phyloP scores from a whole-genome alignment of 148 eudicot species.

The Dianthus caryophyllus region DNA sequence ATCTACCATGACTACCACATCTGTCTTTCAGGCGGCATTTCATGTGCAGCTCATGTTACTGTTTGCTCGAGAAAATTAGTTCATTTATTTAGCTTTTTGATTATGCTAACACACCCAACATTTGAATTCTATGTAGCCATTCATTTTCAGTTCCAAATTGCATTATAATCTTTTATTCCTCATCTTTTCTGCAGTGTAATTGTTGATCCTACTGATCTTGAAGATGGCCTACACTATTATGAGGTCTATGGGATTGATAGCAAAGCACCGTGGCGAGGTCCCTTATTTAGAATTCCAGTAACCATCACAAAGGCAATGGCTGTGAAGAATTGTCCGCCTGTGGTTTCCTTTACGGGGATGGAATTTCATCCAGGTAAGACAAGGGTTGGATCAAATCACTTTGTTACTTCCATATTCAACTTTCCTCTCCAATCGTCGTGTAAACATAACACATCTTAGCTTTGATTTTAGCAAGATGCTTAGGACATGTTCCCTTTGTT shows the following conservation, averaged over 20 bases:
- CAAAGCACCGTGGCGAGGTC: slow-evolving; percentile 96
- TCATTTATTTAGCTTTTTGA: neutral
- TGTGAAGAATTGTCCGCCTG: slow-evolving; percentile 65
- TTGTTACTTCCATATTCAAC: neutral
- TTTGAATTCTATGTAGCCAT: neutral
- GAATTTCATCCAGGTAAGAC: slow-evolving; percentile 67
- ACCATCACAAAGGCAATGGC: slow-evolving; percentile 79
- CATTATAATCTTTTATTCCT: slow-evolving; percentile 5
- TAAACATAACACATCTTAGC: neutral
- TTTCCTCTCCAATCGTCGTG: neutral
- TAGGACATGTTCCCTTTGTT: no score
- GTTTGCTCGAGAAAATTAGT: no score
- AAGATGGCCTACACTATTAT: slow-evolving; percentile 74
- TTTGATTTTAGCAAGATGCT: neutral
- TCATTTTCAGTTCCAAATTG: neutral
- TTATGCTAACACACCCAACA: neutral
- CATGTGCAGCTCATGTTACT: neutral
- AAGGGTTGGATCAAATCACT: neutral
- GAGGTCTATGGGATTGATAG: slow-evolving; percentile 81
- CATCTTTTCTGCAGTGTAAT: slow-evolving; percentile 46
- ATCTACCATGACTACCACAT: no score
- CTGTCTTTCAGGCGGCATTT: neutral
- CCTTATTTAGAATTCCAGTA: slow-evolving; percentile 83
- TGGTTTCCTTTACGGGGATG: slow-evolving; percentile 57
- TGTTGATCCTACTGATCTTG: slow-evolving; percentile 80